Evolutionary conservation across 768 basidiomycete genomes (phyloP), one percentile per base, ranked within the genome.

Genomic region (Suillus tomentosus): DNA sequence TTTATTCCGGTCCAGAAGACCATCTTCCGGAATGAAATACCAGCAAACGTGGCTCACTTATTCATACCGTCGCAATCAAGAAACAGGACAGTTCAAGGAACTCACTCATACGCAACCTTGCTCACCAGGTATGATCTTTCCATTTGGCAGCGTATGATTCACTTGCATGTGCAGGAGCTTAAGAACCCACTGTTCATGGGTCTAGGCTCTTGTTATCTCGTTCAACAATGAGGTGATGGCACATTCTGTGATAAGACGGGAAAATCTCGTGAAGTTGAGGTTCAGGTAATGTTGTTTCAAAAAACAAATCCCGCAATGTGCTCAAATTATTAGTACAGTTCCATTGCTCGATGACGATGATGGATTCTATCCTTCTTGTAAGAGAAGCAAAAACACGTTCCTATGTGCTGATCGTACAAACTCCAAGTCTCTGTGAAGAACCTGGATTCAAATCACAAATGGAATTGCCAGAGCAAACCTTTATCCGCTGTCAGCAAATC

Each of bases 21-120:
- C 24, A 24, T 24, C 24, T 24, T 24, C 24, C 24, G 2, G 24
- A 24, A 24, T 24, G 24, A 24, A 24, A 24, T 87, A 90, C 74
- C 86, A 87, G 69, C 92, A 94, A 81, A 87, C 89, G 45, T 97
- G 95, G 95, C 98, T 98, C 81, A 99, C 95, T 43, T 99, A 98
- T 79, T 89, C 94, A 57, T 97, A 92, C 77, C 95, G 96, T 80
- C 95, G 99, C 79, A 92, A 95, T 76, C 85, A 87, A 60, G 89
- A 97, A 78, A 94, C 99, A 66, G 89, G 96, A 63, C 97, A 99
- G 78, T 99, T 99, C 82, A 91, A 91, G 77, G 95, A 95, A 75
- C 80, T 91, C 64, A 73, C 80, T 68, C 87, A 86, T 72, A 76
- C 85, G 61, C 88, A 88, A 67, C 80, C 86, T 58, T 85, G 87